Percentiles rank a stretch among this genome's conserved stretches.
Evolutionary conservation across 129 eudicot genomes (phyloP).

Genomic region (Mikania micrantha): DNA sequence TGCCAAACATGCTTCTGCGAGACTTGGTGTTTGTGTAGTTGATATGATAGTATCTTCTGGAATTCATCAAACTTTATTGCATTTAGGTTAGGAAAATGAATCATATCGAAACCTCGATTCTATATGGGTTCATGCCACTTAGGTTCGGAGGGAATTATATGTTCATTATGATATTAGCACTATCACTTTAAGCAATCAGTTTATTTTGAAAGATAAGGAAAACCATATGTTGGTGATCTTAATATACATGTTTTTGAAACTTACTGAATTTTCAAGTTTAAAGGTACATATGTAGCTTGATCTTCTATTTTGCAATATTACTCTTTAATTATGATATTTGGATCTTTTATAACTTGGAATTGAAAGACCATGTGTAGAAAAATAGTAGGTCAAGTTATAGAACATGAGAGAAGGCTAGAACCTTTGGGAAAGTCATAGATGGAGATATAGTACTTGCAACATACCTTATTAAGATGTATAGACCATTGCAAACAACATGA

Average conservation of each 20-base stretch:
- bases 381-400: background rate
- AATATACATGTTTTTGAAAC: background rate
- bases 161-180: background rate
- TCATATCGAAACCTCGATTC: background rate
- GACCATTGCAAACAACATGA: background rate
- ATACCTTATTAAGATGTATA: background rate
- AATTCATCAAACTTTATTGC: background rate
- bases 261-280: background rate
- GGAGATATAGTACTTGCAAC: background rate
- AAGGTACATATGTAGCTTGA: background rate
- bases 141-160: slow-evolving; percentile 5
- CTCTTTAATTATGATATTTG: background rate
- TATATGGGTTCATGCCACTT: background rate
- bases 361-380: background rate
- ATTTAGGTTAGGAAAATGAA: slow-evolving; percentile 2
- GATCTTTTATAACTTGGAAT: background rate
- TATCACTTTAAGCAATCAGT: background rate
- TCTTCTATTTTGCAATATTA: background rate
- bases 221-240: background rate
- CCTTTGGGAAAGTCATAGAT: background rate
- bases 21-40: background rate
- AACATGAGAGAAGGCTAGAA: background rate
- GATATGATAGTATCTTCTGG: background rate
- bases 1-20: slow-evolving; percentile 2
- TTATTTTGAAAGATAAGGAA: background rate